Base-by-base conservation (phyloP, 108 stramenopile genomes). In the Skeletonema tropicum region DNA sequence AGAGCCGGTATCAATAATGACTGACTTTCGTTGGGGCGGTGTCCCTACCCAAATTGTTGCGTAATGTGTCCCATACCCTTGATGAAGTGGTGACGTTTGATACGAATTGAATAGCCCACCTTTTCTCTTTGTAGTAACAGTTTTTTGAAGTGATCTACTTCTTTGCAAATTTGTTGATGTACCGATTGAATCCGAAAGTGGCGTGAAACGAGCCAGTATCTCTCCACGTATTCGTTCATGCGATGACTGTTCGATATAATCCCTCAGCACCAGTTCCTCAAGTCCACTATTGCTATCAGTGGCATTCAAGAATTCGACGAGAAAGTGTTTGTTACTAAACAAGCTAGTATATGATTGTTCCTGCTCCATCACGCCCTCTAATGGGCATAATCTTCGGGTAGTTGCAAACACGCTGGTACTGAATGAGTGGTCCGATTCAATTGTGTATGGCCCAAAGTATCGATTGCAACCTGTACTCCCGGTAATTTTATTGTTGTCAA, bases 1-100 rank as follows among this genome's bases (percentile, higher is more conserved):
- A 15, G 83, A 85, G 2, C 98, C 98, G 5, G 98, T 98, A 74
- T 98, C 98, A 59, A 98, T 88, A 70, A 98, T 98, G 38, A 98
- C 90, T 14, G 96, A 89, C 42, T 96, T 90, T 21, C 98, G 90
- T 75, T 97, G 97, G 3, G 98, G 89, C 31, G 77, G 97, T 19
- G 95, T 86, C 14, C 98, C 98, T 3, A 96, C 94, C 88, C 92
- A 98, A 0, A 97, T 58, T 36, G 94, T 89, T 1, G 92, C 91
- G 67, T 92, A 95, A 73, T 98, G 98, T 10, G 98, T 98, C 26
- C 98, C 98, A 77, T 95, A 96, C 0, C 90, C 92, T 55, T 85
- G 85, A 64, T 69, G 78, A 49, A 93, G 52, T 3, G 92, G 90
- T 33, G 85, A 74, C 7, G 82, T 85, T 59, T 71, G 76, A 41